Conservation (phyloP, 148 eudicot genomes). For the Euryodendron excelsum region DNA sequence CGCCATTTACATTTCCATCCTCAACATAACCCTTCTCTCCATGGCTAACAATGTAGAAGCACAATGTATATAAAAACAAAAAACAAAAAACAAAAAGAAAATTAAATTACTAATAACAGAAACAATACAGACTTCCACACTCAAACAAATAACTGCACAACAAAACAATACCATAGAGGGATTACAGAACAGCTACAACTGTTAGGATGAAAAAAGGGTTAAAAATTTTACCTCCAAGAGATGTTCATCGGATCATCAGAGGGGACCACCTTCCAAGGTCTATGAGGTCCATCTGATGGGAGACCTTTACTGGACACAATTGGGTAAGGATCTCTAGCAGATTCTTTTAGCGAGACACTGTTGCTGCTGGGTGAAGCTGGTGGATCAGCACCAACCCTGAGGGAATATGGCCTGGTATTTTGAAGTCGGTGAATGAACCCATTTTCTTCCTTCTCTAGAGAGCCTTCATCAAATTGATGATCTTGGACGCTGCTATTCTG, state of each 20-base stretch:
- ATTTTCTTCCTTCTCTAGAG: constrained; percentile 39
- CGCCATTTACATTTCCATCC: constrained; percentile 34
- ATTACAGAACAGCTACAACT: no score
- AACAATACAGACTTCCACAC: not conserved
- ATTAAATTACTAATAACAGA: not conserved
- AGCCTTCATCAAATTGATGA: constrained; percentile 31
- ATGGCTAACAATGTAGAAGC: constrained; percentile 26
- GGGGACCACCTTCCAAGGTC: constrained; percentile 27
- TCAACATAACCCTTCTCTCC: constrained; percentile 37
- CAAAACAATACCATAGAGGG: not conserved
- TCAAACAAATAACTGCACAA: not conserved
- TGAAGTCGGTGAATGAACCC: constrained; percentile 33
- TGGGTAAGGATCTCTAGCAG: constrained; percentile 32
- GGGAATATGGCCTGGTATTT: constrained; percentile 37
- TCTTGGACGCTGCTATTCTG: constrained; percentile 32
- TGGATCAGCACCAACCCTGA: constrained; percentile 48
- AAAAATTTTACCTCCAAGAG: constrained; percentile 59
- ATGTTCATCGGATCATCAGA: constrained; percentile 58
- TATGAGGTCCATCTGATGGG: constrained; percentile 34
- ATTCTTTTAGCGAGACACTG: constrained; percentile 34
- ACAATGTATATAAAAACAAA: not conserved
- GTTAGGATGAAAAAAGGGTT: not conserved
- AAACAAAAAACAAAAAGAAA: not conserved
- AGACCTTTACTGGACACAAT: constrained; percentile 34
- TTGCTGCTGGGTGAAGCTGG: constrained; percentile 32